A percentile compares a stretch with the other conserved stretches of the same genome.
Conservation (phyloP, 129 eudicot genomes). For the Arctium lappa region DNA sequence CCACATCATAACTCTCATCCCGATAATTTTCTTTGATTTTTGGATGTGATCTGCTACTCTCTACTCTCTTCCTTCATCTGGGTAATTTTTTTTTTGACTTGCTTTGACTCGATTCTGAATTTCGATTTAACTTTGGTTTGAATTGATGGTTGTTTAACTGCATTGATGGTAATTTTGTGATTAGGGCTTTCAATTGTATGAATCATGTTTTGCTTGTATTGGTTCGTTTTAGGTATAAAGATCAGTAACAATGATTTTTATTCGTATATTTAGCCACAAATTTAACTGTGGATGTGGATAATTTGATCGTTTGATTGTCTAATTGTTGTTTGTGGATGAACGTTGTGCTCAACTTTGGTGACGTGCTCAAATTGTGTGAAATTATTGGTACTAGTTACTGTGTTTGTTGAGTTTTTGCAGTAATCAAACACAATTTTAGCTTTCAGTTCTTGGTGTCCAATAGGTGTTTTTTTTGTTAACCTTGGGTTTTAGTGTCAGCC, state of each 20-base stretch:
- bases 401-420: background rate
- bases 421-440: background rate
- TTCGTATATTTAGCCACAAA: background rate
- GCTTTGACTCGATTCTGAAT: slow-evolving; percentile 8
- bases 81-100: background rate
- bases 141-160: background rate
- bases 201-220: background rate
- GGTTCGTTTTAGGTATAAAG: background rate
- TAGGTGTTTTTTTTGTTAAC: background rate
- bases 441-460: background rate
- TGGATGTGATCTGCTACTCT: background rate
- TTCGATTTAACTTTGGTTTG: slow-evolving; percentile 4
- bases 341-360: background rate
- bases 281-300: background rate
- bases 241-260: background rate
- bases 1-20: background rate
- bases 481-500: too few species aligned
- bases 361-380: background rate
- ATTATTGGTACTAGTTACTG: background rate
- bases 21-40: background rate
- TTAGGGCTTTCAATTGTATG: slow-evolving; percentile 22
- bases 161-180: background rate
- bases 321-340: slow-evolving; percentile 5
- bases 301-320: slow-evolving; percentile 5
- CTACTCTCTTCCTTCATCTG: background rate